Base-by-base conservation (phyloP, 805 yeast genomes). In the Candida corydali region DNA sequence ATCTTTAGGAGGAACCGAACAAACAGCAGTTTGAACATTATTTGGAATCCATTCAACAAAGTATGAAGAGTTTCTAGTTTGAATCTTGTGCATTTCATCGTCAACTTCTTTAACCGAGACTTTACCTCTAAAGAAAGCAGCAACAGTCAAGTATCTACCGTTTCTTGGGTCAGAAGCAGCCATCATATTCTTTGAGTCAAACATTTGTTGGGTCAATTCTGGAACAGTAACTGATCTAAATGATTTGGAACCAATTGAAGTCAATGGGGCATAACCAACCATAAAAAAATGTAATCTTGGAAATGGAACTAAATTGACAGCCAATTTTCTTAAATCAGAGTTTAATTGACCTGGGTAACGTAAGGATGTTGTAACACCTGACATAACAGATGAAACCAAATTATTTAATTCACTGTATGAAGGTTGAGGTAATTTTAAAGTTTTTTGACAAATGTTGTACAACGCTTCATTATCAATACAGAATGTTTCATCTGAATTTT, bases 11-110 rank as follows among this genome's bases (percentile, higher is more conserved):
- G 96, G 85, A 42, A 86, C 93, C 16, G 89, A 79, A 66, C 96
- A 88, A 39, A 88, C 86, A 33, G 96, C 88, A 25, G 95, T 83
- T 70, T 88, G 96, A 47, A 88, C 94, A 57, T 88, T 88, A 64
- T 86, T 86, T 52, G 96, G 96, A 65, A 88, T 88, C 96, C 96
- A 88, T 63, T 87, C 95, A 37, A 88, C 96, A 54, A 88, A 88
- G 61, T 83, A 80, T 41, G 81, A 78, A 17, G 87, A 73, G 65
- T 86, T 83, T 65, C 83, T 81, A 44, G 82, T 77, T 68, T 86
- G 93, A 44, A 85, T 85, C 59, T 78, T 79, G 61, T 70, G 77
- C 88, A 87, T 86, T 63, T 86, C 94, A 59, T 88, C 96, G 63
- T 88, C 96, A 43, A 88, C 95, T 68, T 88, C 96, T 65, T 86